phyloP scores from a whole-genome alignment of 2,329 filamentous ascomycete species.

The Ascomycota sp. region DNA sequence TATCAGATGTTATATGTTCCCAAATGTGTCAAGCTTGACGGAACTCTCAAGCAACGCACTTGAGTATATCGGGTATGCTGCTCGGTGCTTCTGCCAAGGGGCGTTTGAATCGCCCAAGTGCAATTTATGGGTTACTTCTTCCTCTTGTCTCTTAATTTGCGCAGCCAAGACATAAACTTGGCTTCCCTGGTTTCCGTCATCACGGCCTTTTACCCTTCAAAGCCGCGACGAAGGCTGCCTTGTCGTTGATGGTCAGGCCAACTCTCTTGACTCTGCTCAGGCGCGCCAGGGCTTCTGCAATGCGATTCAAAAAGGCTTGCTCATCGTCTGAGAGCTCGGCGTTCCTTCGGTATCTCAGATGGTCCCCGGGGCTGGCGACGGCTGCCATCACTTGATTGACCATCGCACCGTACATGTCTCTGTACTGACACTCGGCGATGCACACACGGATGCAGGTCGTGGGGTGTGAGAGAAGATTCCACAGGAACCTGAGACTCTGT shows the following conservation, averaged over 20 bases:
- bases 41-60: no score
- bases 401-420: conserved; percentile 23
- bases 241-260: conserved; percentile 64
- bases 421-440: conserved; percentile 60
- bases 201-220: conserved; percentile 23
- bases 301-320: conserved; percentile 49
- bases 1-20: no score
- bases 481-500: conserved; percentile 53
- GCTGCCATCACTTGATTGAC: conserved; percentile 7
- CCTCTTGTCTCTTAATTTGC: neutral
- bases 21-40: no score
- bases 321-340: conserved; percentile 31
- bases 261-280: conserved; percentile 78
- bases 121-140: neutral
- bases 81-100: no score
- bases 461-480: conserved; percentile 65
- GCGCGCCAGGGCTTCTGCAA: conserved; percentile 73
- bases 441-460: conserved; percentile 82
- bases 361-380: no score
- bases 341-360: conserved; percentile 9
- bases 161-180: no score
- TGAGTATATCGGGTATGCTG: no score
- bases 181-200: neutral
- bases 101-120: neutral
- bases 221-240: conserved; percentile 58